Percentiles rank a stretch among this genome's conserved stretches.
Evolutionary conservation across 139 green algal species (phyloP).

Genomic region (Haematococcus lacustris): DNA sequence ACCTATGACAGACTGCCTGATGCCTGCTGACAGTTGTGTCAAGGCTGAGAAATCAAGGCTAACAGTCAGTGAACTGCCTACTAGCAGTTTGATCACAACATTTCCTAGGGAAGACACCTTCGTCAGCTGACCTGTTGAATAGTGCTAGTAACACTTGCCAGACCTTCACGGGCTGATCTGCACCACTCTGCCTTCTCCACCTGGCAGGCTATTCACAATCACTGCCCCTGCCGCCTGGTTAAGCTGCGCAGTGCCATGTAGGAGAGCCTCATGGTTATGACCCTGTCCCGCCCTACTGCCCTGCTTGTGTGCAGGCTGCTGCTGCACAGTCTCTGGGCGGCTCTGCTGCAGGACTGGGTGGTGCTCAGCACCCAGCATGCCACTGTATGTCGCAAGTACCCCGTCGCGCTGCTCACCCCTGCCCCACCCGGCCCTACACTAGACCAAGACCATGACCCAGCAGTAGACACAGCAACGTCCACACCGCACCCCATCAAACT

Average conservation of each 20-base stretch:
- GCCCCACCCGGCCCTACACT: too few species aligned
- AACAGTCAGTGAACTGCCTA: not conserved
- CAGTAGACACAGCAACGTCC: not conserved
- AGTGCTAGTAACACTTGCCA: too few species aligned
- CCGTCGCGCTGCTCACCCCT: conserved; percentile 30
- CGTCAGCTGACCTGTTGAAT: too few species aligned
- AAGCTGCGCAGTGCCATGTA: not conserved
- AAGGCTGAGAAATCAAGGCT: not conserved
- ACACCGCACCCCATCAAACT: not conserved
- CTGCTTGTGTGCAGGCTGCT: conserved; percentile 6
- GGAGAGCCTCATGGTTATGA: not conserved
- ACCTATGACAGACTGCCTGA: too few species aligned
- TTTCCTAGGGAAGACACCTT: not conserved
- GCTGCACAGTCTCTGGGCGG: conserved; percentile 36
- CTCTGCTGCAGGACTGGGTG: conserved; percentile 51
- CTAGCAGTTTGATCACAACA: not conserved
- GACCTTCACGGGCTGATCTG: not conserved
- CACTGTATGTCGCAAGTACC: conserved; percentile 28
- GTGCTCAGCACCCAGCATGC: conserved; percentile 38
- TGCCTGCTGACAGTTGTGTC: not conserved
- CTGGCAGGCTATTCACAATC: not conserved
- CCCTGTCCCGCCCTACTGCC: not conserved
- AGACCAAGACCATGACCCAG: too few species aligned
- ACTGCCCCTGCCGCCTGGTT: not conserved
- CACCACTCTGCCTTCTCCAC: too few species aligned